phyloP scores from a whole-genome alignment of 768 basidiomycete species.

The Daedaleopsis nitida region DNA sequence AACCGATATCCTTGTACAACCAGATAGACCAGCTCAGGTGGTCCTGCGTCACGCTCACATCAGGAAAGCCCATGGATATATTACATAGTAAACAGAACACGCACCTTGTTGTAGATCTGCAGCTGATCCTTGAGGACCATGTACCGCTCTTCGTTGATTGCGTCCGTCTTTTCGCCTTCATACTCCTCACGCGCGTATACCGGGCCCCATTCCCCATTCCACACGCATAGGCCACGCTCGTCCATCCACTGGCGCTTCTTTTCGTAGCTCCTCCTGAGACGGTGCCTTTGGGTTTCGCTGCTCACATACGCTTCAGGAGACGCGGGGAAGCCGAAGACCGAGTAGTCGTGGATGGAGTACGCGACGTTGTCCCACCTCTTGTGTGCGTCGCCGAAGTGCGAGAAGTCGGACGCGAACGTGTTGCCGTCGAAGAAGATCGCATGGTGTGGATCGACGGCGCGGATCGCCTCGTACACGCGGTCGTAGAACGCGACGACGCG shows the following conservation, averaged over 20 bases:
- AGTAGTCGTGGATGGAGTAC: constrained; percentile 81
- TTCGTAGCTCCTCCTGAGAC: constrained; percentile 61
- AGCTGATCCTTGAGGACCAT: constrained; percentile 74
- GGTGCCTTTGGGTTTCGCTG: constrained; percentile 50
- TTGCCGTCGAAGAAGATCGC: constrained; percentile 83
- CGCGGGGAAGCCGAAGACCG: constrained; percentile 70
- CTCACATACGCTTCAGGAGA: constrained; percentile 56
- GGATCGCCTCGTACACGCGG: constrained; percentile 68
- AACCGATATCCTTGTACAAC: constrained; percentile 87
- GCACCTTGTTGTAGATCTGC: constrained; percentile 64
- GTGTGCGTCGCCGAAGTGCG: constrained; percentile 65
- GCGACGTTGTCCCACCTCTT: constrained; percentile 69
- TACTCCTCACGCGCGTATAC: constrained; percentile 66
- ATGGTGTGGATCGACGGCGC: constrained; percentile 68
- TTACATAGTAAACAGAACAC: constrained; percentile 1
- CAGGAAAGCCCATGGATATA: no score
- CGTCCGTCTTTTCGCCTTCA: constrained; percentile 57
- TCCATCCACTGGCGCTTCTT: constrained; percentile 83
- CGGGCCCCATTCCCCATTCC: constrained; percentile 86
- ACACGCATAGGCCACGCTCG: constrained; percentile 60
- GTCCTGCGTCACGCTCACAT: constrained; percentile 39
- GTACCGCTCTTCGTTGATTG: constrained; percentile 67
- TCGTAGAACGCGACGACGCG: constrained; percentile 70
- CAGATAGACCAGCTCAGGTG: constrained; percentile 82
- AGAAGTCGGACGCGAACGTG: constrained; percentile 81